A percentile compares a stretch with the other conserved stretches of the same genome.
These are phyloP conservation scores for Grosmannia huntii DNA, from an alignment of 2,329 filamentous ascomycete genomes.

Conservation along the genomic window DNA sequence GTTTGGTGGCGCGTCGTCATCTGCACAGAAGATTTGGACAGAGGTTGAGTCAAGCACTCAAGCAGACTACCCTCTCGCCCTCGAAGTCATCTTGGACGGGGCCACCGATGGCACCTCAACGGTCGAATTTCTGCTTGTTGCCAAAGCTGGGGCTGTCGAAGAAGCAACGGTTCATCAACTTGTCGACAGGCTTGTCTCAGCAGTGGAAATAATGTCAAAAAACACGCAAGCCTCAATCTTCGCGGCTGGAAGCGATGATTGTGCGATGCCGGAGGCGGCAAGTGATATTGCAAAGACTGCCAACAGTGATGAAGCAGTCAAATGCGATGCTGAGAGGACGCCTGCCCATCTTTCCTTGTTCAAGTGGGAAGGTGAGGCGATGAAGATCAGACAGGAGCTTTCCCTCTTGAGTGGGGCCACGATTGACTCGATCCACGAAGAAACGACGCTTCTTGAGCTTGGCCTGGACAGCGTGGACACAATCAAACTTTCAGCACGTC, in stretches of 20 bases:
- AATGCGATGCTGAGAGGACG: not conserved
- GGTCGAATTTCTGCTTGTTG: constrained; percentile 46
- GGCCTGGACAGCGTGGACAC: constrained; percentile 87
- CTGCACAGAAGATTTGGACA: constrained; percentile 34
- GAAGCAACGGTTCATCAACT: constrained; percentile 19
- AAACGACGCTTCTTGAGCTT: constrained; percentile 62
- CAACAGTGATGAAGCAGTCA: too few species aligned
- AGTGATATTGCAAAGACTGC: not conserved
- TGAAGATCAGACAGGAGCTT: constrained; percentile 46
- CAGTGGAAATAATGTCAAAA: constrained; percentile 15
- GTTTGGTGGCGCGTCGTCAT: constrained; percentile 22
- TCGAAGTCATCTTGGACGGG: constrained; percentile 53
- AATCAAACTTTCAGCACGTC: constrained; percentile 66
- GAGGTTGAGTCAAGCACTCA: constrained; percentile 31
- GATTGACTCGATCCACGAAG: constrained; percentile 36
- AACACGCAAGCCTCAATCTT: constrained; percentile 3
- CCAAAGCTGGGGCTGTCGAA: constrained; percentile 31
- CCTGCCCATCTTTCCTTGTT: constrained; percentile 24
- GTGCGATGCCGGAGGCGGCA: not conserved
- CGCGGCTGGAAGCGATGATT: not conserved
- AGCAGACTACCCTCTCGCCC: constrained; percentile 63
- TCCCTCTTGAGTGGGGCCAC: constrained; percentile 45
- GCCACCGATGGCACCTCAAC: constrained; percentile 6
- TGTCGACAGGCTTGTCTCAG: constrained; percentile 26
- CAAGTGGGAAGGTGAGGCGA: constrained; percentile 44